Conservation (phyloP, 352 stramenopile species). For the Phytophthora fragariae region DNA sequence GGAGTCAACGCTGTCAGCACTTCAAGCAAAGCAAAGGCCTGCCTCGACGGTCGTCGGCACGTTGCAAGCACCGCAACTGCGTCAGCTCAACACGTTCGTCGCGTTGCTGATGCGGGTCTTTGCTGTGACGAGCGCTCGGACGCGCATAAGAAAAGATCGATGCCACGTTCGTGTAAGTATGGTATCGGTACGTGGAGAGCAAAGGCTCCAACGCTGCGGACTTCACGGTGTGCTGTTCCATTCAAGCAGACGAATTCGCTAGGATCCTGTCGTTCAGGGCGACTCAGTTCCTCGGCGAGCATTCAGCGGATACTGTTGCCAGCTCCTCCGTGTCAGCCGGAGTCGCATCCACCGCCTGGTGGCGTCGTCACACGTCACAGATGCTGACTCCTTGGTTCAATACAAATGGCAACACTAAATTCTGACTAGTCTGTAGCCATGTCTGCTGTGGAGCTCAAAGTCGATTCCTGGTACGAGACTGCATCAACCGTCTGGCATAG, state of each 20-base stretch:
- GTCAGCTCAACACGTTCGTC: slow-evolving; percentile 1
- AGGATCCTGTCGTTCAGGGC: neutral
- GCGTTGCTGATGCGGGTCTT: slow-evolving; percentile 4
- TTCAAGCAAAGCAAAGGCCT: slow-evolving; percentile 24
- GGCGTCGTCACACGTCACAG: slow-evolving; percentile 38
- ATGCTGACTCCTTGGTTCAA: slow-evolving; percentile 10
- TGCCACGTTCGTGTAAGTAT: neutral
- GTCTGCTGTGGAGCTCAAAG: slow-evolving; percentile 1
- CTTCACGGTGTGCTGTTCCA: neutral
- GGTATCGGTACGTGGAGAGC: neutral
- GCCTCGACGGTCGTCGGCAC: slow-evolving; percentile 19
- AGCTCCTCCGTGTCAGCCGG: slow-evolving; percentile 3
- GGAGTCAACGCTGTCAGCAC: slow-evolving; percentile 19
- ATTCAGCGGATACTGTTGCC: slow-evolving; percentile 20
- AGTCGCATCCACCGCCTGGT: slow-evolving; percentile 23
- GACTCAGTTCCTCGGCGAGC: neutral
- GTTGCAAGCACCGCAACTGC: slow-evolving; percentile 5
- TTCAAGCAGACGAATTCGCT: neutral
- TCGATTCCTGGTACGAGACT: too few relatives aligned
- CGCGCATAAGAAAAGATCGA: slow-evolving; percentile 1
- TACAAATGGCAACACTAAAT: slow-evolving; percentile 27
- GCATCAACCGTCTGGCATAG: slow-evolving; percentile 6
- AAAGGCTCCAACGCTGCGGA: neutral
- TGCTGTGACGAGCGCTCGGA: slow-evolving; percentile 8
- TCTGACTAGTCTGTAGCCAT: slow-evolving; percentile 35